These are phyloP conservation scores for Kodamaea nitidulidarum DNA, from an alignment of 805 yeast genomes.

Conservation along the genomic window DNA sequence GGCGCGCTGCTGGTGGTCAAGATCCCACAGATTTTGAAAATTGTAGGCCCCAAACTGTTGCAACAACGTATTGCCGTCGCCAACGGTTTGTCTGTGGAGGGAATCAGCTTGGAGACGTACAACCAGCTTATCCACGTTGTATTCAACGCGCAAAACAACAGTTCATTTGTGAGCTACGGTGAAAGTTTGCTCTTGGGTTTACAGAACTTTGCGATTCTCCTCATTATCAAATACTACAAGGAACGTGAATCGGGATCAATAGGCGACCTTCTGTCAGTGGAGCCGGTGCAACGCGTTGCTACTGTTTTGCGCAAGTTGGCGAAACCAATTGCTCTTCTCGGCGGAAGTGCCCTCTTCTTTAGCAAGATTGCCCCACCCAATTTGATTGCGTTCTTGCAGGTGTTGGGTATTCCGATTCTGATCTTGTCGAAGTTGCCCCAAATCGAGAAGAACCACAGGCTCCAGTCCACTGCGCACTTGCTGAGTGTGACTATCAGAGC, in stretches of 20 bases:
- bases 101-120: conserved; percentile 34
- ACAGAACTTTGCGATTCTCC: conserved; percentile 35
- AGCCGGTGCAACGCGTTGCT: background rate
- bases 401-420: conserved; percentile 36
- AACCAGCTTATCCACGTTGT: conserved; percentile 37
- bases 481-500: conserved; percentile 38
- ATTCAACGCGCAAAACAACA: conserved; percentile 32
- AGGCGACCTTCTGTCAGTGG: conserved; percentile 3
- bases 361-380: conserved; percentile 29
- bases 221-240: conserved; percentile 33
- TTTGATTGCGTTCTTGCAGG: conserved; percentile 29
- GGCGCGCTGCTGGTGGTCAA: conserved; percentile 36
- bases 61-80: conserved; percentile 28
- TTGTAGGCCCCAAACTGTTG: conserved; percentile 24
- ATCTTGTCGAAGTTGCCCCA: conserved; percentile 39
- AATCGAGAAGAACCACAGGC: conserved; percentile 29
- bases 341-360: conserved; percentile 26
- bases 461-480: conserved; percentile 36
- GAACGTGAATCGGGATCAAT: conserved; percentile 13
- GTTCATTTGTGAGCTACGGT: conserved; percentile 37
- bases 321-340: conserved; percentile 25
- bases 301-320: conserved; percentile 17
- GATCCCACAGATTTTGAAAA: conserved; percentile 39
- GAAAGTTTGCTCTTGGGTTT: conserved; percentile 37
- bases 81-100: conserved; percentile 33